These are phyloP conservation scores for Pythium brachiatum DNA, from an alignment of 352 stramenopile genomes.

Conservation along the genomic window DNA sequence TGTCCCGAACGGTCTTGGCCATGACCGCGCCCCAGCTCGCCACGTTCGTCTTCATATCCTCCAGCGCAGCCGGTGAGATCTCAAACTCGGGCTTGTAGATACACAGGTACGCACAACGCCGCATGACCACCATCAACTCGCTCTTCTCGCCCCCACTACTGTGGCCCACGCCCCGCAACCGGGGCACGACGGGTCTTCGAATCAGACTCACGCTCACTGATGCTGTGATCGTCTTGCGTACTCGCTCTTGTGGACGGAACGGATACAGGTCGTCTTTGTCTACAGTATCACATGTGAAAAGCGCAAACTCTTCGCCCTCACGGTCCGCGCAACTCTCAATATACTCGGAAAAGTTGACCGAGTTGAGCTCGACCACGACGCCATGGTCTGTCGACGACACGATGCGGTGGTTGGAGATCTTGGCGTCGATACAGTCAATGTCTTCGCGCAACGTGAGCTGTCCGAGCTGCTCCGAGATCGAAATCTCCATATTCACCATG, in stretches of 20 bases:
- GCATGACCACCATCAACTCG: background rate
- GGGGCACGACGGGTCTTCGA: background rate
- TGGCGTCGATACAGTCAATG: constrained; percentile 32
- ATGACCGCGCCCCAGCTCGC: constrained; percentile 3
- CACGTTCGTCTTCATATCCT: background rate
- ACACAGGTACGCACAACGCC: constrained; percentile 3
- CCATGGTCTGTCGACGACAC: constrained; percentile 32
- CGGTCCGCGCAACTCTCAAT: constrained; percentile 21
- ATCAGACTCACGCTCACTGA: constrained; percentile 20
- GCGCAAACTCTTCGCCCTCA: constrained; percentile 22
- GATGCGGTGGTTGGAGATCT: constrained; percentile 42
- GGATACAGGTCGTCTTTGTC: constrained; percentile 50
- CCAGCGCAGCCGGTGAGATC: background rate
- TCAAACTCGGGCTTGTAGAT: constrained; percentile 6
- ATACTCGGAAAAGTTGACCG: constrained; percentile 28
- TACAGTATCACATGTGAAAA: constrained; percentile 36
- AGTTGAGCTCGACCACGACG: constrained; percentile 19
- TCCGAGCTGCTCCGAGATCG: constrained; percentile 45
- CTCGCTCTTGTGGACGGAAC: constrained; percentile 28
- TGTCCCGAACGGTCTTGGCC: constrained; percentile 1
- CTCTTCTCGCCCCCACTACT: background rate
- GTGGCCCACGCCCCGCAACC: background rate
- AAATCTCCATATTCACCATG: constrained; percentile 58
- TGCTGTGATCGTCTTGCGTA: constrained; percentile 25
- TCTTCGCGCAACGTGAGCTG: constrained; percentile 52